Conservation (phyloP, 164 flowering plant species). For the Cinnamomum chago region DNA sequence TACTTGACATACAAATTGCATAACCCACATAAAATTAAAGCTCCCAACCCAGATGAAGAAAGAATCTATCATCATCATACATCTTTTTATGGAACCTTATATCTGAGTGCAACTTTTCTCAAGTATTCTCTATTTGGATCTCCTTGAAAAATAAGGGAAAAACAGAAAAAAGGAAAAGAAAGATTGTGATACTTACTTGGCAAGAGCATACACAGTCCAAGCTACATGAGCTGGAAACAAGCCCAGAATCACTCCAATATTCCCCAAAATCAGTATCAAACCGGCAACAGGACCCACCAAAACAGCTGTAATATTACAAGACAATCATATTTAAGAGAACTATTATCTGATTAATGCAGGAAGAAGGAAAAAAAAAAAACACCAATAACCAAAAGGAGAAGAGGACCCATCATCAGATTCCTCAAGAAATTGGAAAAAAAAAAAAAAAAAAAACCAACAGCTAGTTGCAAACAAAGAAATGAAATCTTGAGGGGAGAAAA, state of each 20-base stretch:
- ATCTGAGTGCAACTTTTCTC: too few species aligned
- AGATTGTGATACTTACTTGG: conserved; percentile 43
- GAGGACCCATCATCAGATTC: not conserved
- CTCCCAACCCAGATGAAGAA: not conserved
- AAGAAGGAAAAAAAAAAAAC: not conserved
- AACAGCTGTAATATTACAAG: conserved; percentile 38
- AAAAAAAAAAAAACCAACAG: not conserved
- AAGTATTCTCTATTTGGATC: not conserved
- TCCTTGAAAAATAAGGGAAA: not conserved
- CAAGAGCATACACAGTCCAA: conserved; percentile 70
- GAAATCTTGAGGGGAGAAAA: not conserved
- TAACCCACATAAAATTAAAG: not conserved
- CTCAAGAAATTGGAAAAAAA: not conserved
- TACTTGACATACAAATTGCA: not conserved
- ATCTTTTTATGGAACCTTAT: too few species aligned
- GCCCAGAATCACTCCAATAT: conserved; percentile 62
- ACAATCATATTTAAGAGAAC: not conserved
- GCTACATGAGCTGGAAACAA: conserved; percentile 77
- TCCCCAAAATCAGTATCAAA: conserved; percentile 60
- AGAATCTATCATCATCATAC: not conserved
- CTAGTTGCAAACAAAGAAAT: not conserved
- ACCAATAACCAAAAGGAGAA: not conserved
- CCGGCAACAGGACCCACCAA: conserved; percentile 80
- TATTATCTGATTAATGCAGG: not conserved
- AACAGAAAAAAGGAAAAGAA: not conserved